Conservation (phyloP, 306 rosid species). For the Ochetophila trinervis region DNA sequence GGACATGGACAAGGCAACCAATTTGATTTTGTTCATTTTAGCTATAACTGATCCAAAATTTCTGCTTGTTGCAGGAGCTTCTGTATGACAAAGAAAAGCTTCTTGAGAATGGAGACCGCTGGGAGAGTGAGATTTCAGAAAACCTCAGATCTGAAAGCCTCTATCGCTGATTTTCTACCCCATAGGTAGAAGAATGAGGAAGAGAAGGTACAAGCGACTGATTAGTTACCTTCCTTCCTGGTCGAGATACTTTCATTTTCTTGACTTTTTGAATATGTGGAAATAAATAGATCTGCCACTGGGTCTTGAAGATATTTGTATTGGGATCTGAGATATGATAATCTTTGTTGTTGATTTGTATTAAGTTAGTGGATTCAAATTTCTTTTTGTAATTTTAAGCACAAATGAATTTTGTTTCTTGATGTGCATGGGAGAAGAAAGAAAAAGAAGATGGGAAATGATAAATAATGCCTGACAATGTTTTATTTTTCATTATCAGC, state of each 20-base stretch:
- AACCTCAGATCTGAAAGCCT: constrained; percentile 97
- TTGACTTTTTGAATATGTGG: constrained; percentile 11
- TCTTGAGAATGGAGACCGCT: constrained; percentile 96
- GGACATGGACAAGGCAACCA: not conserved
- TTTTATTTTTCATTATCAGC: no score
- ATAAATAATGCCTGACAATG: not conserved
- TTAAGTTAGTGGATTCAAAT: constrained; percentile 12
- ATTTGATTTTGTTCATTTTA: not conserved
- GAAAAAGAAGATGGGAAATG: not conserved
- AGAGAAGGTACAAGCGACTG: no score
- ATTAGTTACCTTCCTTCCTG: constrained; percentile 1
- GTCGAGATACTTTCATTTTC: constrained; percentile 15
- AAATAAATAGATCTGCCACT: constrained; percentile 33
- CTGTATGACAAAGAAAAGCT: constrained; percentile 97
- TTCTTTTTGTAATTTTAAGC: not conserved
- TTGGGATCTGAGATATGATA: not conserved
- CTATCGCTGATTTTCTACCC: constrained; percentile 59
- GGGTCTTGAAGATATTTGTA: constrained; percentile 22
- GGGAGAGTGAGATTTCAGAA: constrained; percentile 99
- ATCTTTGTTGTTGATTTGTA: not conserved
- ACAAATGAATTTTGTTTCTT: constrained; percentile 4
- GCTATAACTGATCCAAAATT: not conserved
- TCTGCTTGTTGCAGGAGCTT: constrained; percentile 67
- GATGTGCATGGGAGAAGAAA: constrained; percentile 6
- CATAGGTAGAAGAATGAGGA: not conserved